Percentiles rank a stretch among this genome's conserved stretches.
phyloP scores from a whole-genome alignment of 345 rosid species.

The Eucalyptus grandis region DNA sequence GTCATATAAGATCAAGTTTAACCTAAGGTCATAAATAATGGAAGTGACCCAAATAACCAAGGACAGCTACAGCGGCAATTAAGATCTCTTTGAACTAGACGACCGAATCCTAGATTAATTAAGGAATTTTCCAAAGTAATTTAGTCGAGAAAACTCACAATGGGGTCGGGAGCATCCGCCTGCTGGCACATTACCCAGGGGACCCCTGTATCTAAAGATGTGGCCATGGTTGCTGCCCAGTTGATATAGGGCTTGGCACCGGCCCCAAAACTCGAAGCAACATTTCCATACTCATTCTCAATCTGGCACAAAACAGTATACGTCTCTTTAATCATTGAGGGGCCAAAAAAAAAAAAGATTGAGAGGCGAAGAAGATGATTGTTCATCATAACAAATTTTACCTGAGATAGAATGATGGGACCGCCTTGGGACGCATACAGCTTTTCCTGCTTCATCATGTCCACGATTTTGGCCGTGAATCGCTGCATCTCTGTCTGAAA shows the following conservation, averaged over 20 bases:
- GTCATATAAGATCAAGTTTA: not conserved
- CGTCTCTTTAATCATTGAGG: not conserved
- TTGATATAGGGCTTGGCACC: constrained; percentile 68
- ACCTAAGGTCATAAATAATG: not conserved
- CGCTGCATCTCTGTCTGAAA: constrained; percentile 79
- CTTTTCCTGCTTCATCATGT: constrained; percentile 80
- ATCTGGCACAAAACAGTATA: constrained; percentile 25
- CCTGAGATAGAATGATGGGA: constrained; percentile 95
- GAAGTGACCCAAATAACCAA: not conserved
- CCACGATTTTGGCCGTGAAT: constrained; percentile 81
- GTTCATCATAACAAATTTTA: not conserved
- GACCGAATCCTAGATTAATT: not conserved
- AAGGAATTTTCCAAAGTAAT: not conserved
- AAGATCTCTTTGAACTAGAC: not conserved
- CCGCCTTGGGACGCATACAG: constrained; percentile 97
- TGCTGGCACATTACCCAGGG: constrained; percentile 99
- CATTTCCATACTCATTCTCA: constrained; percentile 93
- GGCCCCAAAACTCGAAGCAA: constrained; percentile 55
- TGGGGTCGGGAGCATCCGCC: constrained; percentile 85
- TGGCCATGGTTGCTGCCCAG: constrained; percentile 94
- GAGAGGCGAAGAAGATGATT: not conserved
- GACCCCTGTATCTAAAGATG: constrained; percentile 75
- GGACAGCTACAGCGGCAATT: not conserved
- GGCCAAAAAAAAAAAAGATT: not conserved
- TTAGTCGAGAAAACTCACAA: constrained; percentile 30